These are phyloP conservation scores for Trichoderma breve DNA, from an alignment of 2,329 filamentous ascomycete genomes.

Conservation along the genomic window DNA sequence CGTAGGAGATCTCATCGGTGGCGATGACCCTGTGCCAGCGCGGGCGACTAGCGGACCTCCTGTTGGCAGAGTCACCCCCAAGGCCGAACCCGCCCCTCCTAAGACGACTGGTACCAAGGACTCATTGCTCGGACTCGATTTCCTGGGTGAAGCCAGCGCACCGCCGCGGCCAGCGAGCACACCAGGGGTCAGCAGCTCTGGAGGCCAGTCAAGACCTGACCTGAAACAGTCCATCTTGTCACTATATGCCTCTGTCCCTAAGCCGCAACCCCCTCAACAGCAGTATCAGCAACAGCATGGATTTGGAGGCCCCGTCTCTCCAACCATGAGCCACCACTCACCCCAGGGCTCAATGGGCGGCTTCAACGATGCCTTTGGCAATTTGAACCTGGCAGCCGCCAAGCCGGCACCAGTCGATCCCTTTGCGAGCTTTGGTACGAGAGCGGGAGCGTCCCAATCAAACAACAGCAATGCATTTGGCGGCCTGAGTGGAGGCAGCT, in stretches of 20 bases:
- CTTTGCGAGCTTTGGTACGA: conserved; percentile 58
- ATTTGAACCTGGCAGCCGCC: conserved; percentile 44
- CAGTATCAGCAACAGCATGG: conserved; percentile 51
- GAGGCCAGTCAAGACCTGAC: conserved; percentile 77
- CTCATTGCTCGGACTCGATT: conserved; percentile 88
- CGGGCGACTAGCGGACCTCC: conserved; percentile 68
- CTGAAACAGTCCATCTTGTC: conserved; percentile 97
- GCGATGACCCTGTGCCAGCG: conserved; percentile 64
- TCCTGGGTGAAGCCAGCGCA: conserved; percentile 73
- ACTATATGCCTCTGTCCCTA: conserved; percentile 81
- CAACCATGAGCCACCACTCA: conserved; percentile 48
- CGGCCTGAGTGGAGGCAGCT: conserved; percentile 68
- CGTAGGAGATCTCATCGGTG: conserved; percentile 79
- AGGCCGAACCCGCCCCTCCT: conserved; percentile 63
- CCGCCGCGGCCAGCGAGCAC: conserved; percentile 83
- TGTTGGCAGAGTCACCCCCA: conserved; percentile 55
- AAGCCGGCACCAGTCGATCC: conserved; percentile 50
- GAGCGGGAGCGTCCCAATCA: conserved; percentile 31
- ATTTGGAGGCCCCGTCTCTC: conserved; percentile 66
- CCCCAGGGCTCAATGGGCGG: conserved; percentile 55
- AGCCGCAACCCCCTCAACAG: conserved; percentile 61
- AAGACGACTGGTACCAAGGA: conserved; percentile 75
- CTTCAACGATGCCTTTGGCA: conserved; percentile 71
- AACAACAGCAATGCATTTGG: conserved; percentile 45
- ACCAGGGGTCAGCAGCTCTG: conserved; percentile 58